Evolutionary conservation across 352 stramenopile species (phyloP), one percentile per base, ranked within the genome.

Genomic region (Poterioochromonas sp.): DNA sequence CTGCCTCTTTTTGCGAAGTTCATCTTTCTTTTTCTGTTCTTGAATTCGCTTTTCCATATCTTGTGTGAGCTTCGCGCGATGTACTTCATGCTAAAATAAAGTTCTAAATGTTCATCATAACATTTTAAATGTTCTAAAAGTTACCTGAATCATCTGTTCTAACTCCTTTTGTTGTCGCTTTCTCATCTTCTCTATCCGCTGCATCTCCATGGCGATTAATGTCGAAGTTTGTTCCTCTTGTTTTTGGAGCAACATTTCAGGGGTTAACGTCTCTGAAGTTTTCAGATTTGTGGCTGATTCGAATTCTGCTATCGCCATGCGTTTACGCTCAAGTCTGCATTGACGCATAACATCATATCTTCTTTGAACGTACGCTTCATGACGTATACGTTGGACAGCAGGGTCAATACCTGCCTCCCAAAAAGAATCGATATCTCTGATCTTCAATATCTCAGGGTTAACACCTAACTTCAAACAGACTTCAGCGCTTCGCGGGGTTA

Each of bases 151-250:
- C 41, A 62, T 62, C 1, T 12, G 18, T 32, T 76, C 68, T 29
- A 76, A 81, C 65, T 92, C 88, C 0, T 86, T 86, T 73, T 93
- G 86, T 81, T 92, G 88, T 0, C 88, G 86, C 18, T 86, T 81
- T 63, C 87, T 84, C 29, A 93, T 82, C 62, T 93, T 93, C 70
- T 91, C 87, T 0, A 93, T 83, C 37, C 88, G 82, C 40, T 86
- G 83, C 5, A 86, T 79, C 77, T 93, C 88, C 40, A 92, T 84
- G 12, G 91, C 83, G 0, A 93, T 39, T 40, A 93, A 78, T 22
- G 73, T 82, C 1, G 85, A 43, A 15, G 41, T 62, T 32, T 76
- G 41, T 44, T 39, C 41, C 49, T 76, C 15, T 43, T 73, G 39
- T 35, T 77, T n/a, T n/a, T 76, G 0, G 26, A 62, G 5, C 20